Evolutionary conservation across 2,329 filamentous ascomycete genomes (phyloP).

Genomic region (Alternaria brassicicola): DNA sequence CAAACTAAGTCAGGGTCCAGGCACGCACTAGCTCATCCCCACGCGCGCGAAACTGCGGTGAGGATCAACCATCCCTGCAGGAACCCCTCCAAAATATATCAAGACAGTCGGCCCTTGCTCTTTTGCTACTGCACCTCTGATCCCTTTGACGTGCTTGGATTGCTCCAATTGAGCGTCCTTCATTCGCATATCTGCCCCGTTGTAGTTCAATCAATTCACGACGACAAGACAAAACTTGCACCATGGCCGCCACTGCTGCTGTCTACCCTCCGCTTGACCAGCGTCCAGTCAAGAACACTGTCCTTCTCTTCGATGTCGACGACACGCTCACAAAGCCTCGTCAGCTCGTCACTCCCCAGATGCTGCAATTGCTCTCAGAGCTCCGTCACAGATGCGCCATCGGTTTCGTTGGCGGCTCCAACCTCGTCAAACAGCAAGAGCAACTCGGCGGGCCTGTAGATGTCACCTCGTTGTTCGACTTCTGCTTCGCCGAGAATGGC

Average conservation of each 20-base stretch:
- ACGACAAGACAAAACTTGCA: constrained; percentile 7
- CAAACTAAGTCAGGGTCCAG: constrained; percentile 11
- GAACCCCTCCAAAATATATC: constrained; percentile 27
- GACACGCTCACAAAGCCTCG: constrained; percentile 86
- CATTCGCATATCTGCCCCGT: neutral
- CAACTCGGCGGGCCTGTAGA: constrained; percentile 74
- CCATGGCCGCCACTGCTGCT: constrained; percentile 50
- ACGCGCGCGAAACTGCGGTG: constrained; percentile 30
- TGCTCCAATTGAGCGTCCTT: neutral
- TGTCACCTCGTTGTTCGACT: constrained; percentile 92
- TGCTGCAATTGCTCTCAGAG: constrained; percentile 77
- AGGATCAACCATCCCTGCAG: constrained; percentile 28
- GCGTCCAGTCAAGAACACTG: constrained; percentile 88
- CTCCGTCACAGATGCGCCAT: constrained; percentile 89
- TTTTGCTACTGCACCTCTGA: constrained; percentile 15
- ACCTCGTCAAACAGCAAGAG: constrained; percentile 94
- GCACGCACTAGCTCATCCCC: constrained; percentile 24
- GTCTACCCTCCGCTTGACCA: constrained; percentile 77
- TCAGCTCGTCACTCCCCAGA: constrained; percentile 76
- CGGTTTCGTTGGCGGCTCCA: constrained; percentile 90
- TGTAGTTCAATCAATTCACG: neutral
- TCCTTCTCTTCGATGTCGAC: constrained; percentile 96
- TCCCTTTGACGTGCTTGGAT: neutral
- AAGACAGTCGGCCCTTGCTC: constrained; percentile 9
- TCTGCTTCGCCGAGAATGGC: constrained; percentile 96